phyloP scores from a whole-genome alignment of 768 basidiomycete species.

The Pleurotus djamor region DNA sequence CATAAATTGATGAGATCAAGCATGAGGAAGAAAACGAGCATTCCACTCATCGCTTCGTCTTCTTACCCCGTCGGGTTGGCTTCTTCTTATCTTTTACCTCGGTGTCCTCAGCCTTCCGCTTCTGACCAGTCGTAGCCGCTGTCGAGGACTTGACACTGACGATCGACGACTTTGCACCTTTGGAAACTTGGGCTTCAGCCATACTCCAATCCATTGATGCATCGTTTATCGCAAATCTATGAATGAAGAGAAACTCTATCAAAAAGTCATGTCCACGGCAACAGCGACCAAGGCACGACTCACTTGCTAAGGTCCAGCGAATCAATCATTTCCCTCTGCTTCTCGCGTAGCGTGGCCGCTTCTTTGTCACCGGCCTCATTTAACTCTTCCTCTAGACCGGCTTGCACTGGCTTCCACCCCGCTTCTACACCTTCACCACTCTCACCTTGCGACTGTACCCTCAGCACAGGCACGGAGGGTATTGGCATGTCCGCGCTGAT shows the following conservation, averaged over 20 bases:
- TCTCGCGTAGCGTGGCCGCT: slow-evolving; percentile 62
- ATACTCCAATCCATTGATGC: slow-evolving; percentile 66
- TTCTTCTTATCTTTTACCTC: slow-evolving; percentile 41
- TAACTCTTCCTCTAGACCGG: slow-evolving; percentile 62
- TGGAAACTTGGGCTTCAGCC: slow-evolving; percentile 72
- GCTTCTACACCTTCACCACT: slow-evolving; percentile 15
- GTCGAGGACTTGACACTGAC: slow-evolving; percentile 65
- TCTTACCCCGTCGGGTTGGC: slow-evolving; percentile 45
- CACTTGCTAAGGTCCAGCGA: slow-evolving; percentile 86
- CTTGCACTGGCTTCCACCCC: slow-evolving; percentile 43
- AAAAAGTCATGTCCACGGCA: not conserved
- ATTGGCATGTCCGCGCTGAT: slow-evolving; percentile 63
- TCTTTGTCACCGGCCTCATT: slow-evolving; percentile 77
- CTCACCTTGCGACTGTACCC: not conserved
- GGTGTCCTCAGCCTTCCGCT: slow-evolving; percentile 52
- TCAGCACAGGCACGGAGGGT: slow-evolving; percentile 19
- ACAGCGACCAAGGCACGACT: slow-evolving; percentile 28
- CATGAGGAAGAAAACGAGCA: not conserved
- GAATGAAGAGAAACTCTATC: slow-evolving; percentile 13
- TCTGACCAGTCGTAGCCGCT: slow-evolving; percentile 37
- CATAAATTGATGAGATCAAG: not conserved
- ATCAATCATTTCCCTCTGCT: slow-evolving; percentile 86
- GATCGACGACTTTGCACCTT: slow-evolving; percentile 58
- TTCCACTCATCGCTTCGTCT: slow-evolving; percentile 32
- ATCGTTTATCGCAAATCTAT: slow-evolving; percentile 72